Evolutionary conservation across 2,329 filamentous ascomycete species (phyloP).

Genomic region (Ophiostoma montium): DNA sequence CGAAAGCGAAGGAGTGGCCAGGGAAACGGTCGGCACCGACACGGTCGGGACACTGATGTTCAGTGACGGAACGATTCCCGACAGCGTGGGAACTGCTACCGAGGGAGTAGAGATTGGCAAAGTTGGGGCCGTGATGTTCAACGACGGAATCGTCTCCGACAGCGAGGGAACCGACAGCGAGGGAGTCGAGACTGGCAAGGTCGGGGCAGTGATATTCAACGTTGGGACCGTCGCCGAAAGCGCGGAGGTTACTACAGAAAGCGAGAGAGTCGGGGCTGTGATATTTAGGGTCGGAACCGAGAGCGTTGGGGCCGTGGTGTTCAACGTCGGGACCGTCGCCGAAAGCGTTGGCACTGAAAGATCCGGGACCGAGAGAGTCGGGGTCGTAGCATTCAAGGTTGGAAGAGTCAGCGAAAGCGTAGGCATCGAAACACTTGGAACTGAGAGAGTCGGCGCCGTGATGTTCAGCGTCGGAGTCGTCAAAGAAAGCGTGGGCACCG

Average conservation of each 20-base stretch:
- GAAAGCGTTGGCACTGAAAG: not conserved
- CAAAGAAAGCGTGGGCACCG: too few species aligned
- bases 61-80: not conserved
- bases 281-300: too few species aligned
- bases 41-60: too few species aligned
- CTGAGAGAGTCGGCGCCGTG: too few species aligned
- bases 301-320: not conserved
- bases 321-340: not conserved
- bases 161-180: not conserved
- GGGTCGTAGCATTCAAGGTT: not conserved
- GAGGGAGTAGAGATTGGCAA: not conserved
- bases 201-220: not conserved
- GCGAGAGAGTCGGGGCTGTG: too few species aligned
- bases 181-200: not conserved
- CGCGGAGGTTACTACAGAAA: too few species aligned
- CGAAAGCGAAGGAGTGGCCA: too few species aligned
- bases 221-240: not conserved
- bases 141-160: not conserved
- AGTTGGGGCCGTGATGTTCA: not conserved
- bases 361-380: not conserved
- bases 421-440: too few species aligned
- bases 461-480: too few species aligned
- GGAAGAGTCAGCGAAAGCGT: not conserved
- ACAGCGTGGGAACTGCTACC: not conserved
- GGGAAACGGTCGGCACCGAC: too few species aligned